Evolutionary conservation across 208 protist species (phyloP), one percentile per base, ranked within the genome.

Genomic region (Herpetomonas tarakana): DNA sequence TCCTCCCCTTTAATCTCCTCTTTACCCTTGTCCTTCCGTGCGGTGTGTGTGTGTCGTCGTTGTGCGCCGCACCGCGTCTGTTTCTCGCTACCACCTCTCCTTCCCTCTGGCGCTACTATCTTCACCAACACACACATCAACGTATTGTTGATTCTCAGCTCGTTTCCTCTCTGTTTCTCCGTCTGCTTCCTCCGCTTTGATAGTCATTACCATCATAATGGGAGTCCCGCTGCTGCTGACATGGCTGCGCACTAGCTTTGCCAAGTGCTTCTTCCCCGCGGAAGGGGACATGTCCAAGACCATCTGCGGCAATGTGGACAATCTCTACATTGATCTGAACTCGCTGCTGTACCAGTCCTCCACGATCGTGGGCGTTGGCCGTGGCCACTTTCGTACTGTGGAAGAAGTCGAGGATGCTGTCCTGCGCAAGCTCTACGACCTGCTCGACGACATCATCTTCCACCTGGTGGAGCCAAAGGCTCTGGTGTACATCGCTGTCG

Each of bases 401-500:
- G 72, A 78, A 24, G 85, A 92, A 30, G 78, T 89, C 9, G 82
- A 91, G 21, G 71, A 84, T 30, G 76, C 78, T 19, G 72, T 94
- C 24, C 58, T 91, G 65, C 76, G 62, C 2, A 83, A 78, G 49
- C 68, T 94, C 2, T 85, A 86, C 22, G 81, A 89, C 31, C 52
- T 94, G 16, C 71, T 94, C 11, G 88, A 94, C 53, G 86, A 96
- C 52, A 74, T 93, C 18, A 52, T 93, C 11, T 31, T 94, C 41
- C 59, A 78, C 39, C 83, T 99, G 2, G 91, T 98, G 3, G 66
- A 84, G 52, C 99, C 98, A 11, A 68, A 83, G 24, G 94, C 96
- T 11, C 64, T 99, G 6, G 72, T 99, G 3, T 99, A 97, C 78
- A 91, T 99, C 70, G 88, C 86, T 14, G 74, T 92, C 22, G 98